A percentile compares a stretch with the other conserved stretches of the same genome.
Evolutionary conservation across 495 filamentous ascomycete species (phyloP).

Genomic region (Xylaria flabelliformis): DNA sequence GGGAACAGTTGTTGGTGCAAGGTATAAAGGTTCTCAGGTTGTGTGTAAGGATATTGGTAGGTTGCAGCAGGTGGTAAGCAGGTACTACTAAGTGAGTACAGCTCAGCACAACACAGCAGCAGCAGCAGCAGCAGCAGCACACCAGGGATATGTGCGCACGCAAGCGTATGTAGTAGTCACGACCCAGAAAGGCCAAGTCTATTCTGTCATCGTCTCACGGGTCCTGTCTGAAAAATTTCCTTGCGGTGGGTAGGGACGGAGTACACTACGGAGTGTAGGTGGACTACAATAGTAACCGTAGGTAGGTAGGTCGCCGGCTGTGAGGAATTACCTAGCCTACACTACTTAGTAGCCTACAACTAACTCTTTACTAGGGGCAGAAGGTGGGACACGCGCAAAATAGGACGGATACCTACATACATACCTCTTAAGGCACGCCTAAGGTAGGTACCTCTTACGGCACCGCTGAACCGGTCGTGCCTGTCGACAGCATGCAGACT

Average conservation of each 20-base stretch:
- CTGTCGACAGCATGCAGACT: slow-evolving; percentile 10
- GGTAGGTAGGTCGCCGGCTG: background rate
- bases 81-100: slow-evolving; percentile 2
- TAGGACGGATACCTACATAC: background rate
- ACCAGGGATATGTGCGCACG: slow-evolving; percentile 13
- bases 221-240: slow-evolving; percentile 4
- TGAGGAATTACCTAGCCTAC: background rate
- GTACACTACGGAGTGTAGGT: background rate
- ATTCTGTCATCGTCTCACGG: slow-evolving; percentile 15
- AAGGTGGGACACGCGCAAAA: slow-evolving; percentile 7
- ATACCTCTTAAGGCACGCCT: background rate
- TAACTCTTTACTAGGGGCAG: background rate
- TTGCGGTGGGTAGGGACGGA: slow-evolving; percentile 17
- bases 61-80: slow-evolving; percentile 9
- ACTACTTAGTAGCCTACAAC: background rate
- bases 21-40: background rate
- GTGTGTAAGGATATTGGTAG: background rate
- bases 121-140: too few species aligned
- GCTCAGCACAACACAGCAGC: background rate
- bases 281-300: slow-evolving; percentile 2
- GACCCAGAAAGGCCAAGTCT: slow-evolving; percentile 15
- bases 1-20: background rate
- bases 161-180: slow-evolving; percentile 3
- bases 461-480: slow-evolving; percentile 12
- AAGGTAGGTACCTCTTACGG: slow-evolving; percentile 16